These are phyloP conservation scores for Penicillium sp. DNA, from an alignment of 2,329 filamentous ascomycete genomes.

Conservation along the genomic window DNA sequence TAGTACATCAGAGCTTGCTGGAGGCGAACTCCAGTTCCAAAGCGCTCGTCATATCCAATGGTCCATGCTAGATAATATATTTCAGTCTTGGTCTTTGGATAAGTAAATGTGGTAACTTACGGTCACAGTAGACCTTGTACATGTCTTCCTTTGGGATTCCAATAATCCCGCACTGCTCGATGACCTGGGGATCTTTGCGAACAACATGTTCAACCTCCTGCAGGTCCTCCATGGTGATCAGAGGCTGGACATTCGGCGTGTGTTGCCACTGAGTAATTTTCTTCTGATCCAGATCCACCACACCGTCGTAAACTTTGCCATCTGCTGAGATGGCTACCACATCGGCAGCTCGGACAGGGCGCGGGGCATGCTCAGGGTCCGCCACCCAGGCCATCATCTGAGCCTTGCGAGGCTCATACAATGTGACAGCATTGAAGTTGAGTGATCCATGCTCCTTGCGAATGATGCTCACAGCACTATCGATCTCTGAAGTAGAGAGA, in stretches of 20 bases:
- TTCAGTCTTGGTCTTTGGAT: constrained; percentile 5
- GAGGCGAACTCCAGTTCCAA: constrained; percentile 73
- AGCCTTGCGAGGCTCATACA: constrained; percentile 82
- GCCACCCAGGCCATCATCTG: constrained; percentile 80
- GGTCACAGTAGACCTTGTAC: constrained; percentile 95
- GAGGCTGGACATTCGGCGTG: constrained; percentile 75
- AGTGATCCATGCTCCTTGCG: constrained; percentile 69
- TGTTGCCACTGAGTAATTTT: constrained; percentile 74
- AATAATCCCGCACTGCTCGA: constrained; percentile 83
- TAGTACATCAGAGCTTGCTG: constrained; percentile 98
- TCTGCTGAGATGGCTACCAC: constrained; percentile 78
- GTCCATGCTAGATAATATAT: constrained; percentile 67
- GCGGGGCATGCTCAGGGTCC: constrained; percentile 59
- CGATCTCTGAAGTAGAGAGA: constrained; percentile 71
- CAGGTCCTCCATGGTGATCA: constrained; percentile 91
- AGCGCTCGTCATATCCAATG: constrained; percentile 90
- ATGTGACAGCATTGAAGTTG: constrained; percentile 82
- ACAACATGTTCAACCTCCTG: constrained; percentile 75
- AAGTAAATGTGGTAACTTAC: constrained; percentile 43
- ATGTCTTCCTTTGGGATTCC: constrained; percentile 82
- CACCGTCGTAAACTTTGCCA: constrained; percentile 78
- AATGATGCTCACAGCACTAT: constrained; percentile 67
- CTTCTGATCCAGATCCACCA: constrained; percentile 69
- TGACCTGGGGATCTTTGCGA: constrained; percentile 78
- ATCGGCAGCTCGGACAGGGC: constrained; percentile 74